Conservation (phyloP, 2,329 filamentous ascomycete genomes). For the Sclerotinia spermophila region DNA sequence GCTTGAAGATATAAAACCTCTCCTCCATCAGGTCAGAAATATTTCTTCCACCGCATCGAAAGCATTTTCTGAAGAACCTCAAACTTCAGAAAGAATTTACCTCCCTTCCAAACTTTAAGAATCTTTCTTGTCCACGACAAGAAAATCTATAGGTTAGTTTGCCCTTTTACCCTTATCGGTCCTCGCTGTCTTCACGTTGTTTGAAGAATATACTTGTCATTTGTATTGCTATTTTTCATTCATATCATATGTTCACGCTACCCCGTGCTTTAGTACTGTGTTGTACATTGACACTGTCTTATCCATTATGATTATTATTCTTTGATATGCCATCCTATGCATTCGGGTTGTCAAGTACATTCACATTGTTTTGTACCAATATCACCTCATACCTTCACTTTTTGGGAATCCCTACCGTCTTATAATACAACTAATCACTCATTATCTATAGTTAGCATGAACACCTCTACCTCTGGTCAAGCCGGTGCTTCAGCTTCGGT, state of each 20-base stretch:
- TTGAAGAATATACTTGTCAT: background rate
- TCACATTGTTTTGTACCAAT: background rate
- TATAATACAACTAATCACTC: background rate
- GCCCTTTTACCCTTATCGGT: background rate
- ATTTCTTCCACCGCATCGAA: background rate
- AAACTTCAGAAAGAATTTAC: background rate
- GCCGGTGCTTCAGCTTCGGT: no score
- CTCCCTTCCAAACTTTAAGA: background rate
- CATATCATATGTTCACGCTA: background rate
- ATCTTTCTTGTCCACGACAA: background rate
- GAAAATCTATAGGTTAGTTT: background rate
- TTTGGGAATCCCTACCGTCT: no score
- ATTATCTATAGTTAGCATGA: background rate
- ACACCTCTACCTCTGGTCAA: no score
- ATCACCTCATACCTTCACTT: background rate
- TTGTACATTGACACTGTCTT: background rate
- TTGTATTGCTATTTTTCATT: background rate
- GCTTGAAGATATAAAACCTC: no score
- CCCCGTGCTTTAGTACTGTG: background rate
- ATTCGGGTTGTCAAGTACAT: background rate
- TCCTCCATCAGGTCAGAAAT: no score
- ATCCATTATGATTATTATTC: background rate
- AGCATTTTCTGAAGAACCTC: background rate
- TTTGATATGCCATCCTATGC: accelerated
- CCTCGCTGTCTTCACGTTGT: background rate